Percentiles rank a stretch among this genome's conserved stretches.
Conservation (phyloP, 495 filamentous ascomycete species). For the Geopyxis carbonaria region DNA sequence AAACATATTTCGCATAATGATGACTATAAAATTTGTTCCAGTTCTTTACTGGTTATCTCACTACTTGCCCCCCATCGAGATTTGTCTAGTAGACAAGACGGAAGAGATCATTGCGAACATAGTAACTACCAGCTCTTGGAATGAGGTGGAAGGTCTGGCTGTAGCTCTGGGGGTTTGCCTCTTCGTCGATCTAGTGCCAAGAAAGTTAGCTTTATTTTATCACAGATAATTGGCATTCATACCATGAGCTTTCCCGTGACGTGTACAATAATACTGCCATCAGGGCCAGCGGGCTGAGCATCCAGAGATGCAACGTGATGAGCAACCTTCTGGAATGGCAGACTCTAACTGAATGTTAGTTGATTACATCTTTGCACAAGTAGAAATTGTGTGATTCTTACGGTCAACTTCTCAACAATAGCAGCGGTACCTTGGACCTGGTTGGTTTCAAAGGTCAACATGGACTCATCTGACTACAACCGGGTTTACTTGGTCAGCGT, state of each 20-base stretch:
- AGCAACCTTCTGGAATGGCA: constrained; percentile 64
- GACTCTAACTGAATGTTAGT: too few species aligned
- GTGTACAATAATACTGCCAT: constrained; percentile 56
- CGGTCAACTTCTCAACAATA: constrained; percentile 65
- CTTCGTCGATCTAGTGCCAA: constrained; percentile 53
- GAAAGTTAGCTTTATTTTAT: background rate
- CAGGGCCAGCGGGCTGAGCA: constrained; percentile 48
- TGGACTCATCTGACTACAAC: constrained; percentile 67
- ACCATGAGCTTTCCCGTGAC: constrained; percentile 75
- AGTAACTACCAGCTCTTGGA: constrained; percentile 59
- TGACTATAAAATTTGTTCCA: too few species aligned
- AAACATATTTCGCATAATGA: too few species aligned
- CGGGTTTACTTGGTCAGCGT: too few species aligned
- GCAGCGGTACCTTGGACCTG: constrained; percentile 37
- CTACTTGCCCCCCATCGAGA: too few species aligned
- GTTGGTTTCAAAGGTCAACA: constrained; percentile 75
- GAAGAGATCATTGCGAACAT: constrained; percentile 85
- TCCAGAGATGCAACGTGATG: constrained; percentile 56
- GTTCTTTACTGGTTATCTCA: too few species aligned
- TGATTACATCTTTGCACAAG: too few species aligned
- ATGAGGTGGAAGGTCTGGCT: constrained; percentile 69
- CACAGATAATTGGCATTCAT: constrained; percentile 19
- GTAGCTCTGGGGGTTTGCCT: constrained; percentile 65
- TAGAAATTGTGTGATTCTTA: too few species aligned
- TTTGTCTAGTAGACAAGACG: constrained; percentile 66